Evolutionary conservation across 2,329 filamentous ascomycete genomes (phyloP).

Genomic region (Phialemonium atrogriseum): DNA sequence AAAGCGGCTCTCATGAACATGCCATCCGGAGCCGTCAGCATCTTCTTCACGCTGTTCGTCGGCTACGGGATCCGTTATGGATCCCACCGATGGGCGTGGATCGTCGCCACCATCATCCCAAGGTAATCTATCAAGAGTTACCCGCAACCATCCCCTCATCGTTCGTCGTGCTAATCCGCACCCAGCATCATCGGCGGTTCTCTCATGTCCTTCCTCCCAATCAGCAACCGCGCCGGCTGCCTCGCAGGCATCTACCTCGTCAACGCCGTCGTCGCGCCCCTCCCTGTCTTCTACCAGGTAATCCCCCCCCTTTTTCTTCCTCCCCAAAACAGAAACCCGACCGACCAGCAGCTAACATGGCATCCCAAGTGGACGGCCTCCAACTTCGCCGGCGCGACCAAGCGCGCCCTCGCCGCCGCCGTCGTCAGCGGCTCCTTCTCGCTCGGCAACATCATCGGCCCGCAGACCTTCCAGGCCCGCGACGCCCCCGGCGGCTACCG

Average conservation of each 20-base stretch:
- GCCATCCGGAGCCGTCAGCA: slow-evolving; percentile 43
- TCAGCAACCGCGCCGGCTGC: slow-evolving; percentile 34
- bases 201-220: slow-evolving; percentile 44
- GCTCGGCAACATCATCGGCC: slow-evolving; percentile 47
- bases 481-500: slow-evolving; percentile 44
- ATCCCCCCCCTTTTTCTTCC: slow-evolving; percentile 10
- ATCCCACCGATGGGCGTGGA: slow-evolving; percentile 42
- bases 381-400: slow-evolving; percentile 44
- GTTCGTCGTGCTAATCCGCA: background rate
- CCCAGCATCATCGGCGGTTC: slow-evolving; percentile 37
- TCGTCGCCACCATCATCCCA: slow-evolving; percentile 38
- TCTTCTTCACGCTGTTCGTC: slow-evolving; percentile 41
- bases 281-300: slow-evolving; percentile 37
- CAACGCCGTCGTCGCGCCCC: slow-evolving; percentile 37
- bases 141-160: background rate
- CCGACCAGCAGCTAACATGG: slow-evolving; percentile 4
- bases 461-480: slow-evolving; percentile 43
- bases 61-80: slow-evolving; percentile 35
- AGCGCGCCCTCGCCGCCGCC: slow-evolving; percentile 41
- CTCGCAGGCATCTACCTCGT: slow-evolving; percentile 42
- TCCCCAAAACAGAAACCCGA: no score
- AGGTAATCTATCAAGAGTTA: slow-evolving; percentile 22
- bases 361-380: slow-evolving; percentile 37
- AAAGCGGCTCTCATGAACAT: slow-evolving; percentile 44
- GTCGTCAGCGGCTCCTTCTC: slow-evolving; percentile 42